These are phyloP conservation scores for Ceratocystis cubensis DNA, from an alignment of 2,329 filamentous ascomycete species.

Conservation along the genomic window DNA sequence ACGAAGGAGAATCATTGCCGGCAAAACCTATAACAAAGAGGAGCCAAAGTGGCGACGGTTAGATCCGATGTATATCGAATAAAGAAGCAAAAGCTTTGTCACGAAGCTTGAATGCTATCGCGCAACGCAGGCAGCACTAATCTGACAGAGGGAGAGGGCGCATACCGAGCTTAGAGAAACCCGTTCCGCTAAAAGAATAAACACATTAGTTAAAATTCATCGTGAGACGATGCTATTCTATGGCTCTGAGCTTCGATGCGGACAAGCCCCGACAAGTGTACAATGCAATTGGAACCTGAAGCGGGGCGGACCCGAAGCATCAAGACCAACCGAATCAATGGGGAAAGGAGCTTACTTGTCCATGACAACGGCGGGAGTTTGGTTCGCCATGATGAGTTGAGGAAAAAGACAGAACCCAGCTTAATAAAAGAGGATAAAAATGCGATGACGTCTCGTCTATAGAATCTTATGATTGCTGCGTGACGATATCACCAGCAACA, in stretches of 20 bases:
- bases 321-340: neutral
- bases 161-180: conserved; percentile 96
- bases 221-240: neutral
- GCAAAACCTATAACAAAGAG: conserved; percentile 60
- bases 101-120: conserved; percentile 4
- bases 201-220: conserved; percentile 29
- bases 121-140: neutral
- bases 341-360: conserved; percentile 72
- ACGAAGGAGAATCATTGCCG: conserved; percentile 97
- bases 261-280: neutral
- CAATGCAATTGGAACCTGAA: conserved; percentile 12
- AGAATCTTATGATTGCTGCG: neutral
- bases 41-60: conserved; percentile 15
- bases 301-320: conserved; percentile 14
- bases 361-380: conserved; percentile 99
- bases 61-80: conserved; percentile 14
- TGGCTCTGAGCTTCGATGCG: conserved; percentile 1
- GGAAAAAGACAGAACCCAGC: conserved; percentile 16
- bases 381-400: conserved; percentile 62
- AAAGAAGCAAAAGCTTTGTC: conserved; percentile 17
- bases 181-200: conserved; percentile 66
- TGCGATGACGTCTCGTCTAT: neutral
- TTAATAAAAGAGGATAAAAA: neutral
- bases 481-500: neutral
- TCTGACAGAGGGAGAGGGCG: conserved; percentile 12